Evolutionary conservation across 768 basidiomycete genomes (phyloP).

Genomic region (Lactifluus pinguis): DNA sequence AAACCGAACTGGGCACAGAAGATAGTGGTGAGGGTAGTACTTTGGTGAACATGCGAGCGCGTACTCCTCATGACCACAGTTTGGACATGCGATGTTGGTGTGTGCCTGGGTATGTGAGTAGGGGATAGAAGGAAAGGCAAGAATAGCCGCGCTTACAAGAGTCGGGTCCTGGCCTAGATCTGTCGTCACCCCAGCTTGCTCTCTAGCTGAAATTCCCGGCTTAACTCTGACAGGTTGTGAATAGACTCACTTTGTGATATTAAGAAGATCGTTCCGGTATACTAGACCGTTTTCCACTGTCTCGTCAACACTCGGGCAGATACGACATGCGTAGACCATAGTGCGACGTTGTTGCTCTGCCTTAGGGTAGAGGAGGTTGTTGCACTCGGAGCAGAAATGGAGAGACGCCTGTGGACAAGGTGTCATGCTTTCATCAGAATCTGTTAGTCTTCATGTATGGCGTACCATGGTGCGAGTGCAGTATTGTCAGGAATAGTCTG

Average conservation of each 20-base stretch:
- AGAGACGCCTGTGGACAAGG: slow-evolving; percentile 55
- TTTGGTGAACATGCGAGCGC: background rate
- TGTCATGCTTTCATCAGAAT: background rate
- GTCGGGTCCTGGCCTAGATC: slow-evolving; percentile 88
- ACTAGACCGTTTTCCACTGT: slow-evolving; percentile 82
- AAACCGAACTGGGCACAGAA: slow-evolving; percentile 57
- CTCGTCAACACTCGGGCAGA: slow-evolving; percentile 77
- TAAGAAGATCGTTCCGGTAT: slow-evolving; percentile 87
- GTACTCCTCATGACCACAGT: slow-evolving; percentile 76
- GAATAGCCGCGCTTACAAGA: slow-evolving; percentile 39
- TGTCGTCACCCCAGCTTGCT: slow-evolving; percentile 85
- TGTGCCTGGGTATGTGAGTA: slow-evolving; percentile 49
- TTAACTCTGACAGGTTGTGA: background rate
- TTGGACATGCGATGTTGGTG: slow-evolving; percentile 74
- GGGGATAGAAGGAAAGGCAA: background rate
- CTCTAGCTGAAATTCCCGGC: slow-evolving; percentile 39
- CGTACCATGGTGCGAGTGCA: slow-evolving; percentile 4
- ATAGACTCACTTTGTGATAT: slow-evolving; percentile 71
- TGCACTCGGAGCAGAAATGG: slow-evolving; percentile 90
- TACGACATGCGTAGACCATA: slow-evolving; percentile 87
- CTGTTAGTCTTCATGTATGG: background rate
- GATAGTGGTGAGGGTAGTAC: background rate
- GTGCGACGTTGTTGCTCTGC: slow-evolving; percentile 78
- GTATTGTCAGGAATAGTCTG: background rate
- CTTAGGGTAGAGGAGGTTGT: slow-evolving; percentile 89